A percentile compares a stretch with the other conserved stretches of the same genome.
phyloP scores from a whole-genome alignment of 495 filamentous ascomycete genomes.

The Cetradonia linearis region DNA sequence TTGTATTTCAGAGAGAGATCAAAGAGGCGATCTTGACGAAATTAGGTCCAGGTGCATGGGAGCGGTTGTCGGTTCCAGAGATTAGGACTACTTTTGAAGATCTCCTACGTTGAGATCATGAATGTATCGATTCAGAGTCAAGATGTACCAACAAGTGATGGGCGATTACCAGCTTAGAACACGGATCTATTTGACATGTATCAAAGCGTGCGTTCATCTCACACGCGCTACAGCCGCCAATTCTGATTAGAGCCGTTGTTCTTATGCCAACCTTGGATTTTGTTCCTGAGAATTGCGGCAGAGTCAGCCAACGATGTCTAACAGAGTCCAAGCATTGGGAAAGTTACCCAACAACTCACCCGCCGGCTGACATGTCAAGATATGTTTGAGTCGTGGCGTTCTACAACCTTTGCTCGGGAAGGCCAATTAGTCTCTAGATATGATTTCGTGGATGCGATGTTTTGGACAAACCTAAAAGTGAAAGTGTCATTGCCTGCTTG shows the following conservation, averaged over 20 bases:
- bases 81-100: neutral
- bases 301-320: too few relatives aligned
- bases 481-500: neutral
- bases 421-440: neutral
- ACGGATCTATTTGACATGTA: too few relatives aligned
- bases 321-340: too few relatives aligned
- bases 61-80: neutral
- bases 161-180: too few relatives aligned
- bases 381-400: neutral
- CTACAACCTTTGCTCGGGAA: neutral
- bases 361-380: neutral
- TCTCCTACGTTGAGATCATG: too few relatives aligned
- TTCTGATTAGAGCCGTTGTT: neutral
- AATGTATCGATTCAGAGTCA: too few relatives aligned
- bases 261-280: neutral
- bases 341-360: neutral
- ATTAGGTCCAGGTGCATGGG: neutral
- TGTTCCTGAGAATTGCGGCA: neutral
- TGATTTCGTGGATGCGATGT: neutral
- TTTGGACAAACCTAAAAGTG: neutral
- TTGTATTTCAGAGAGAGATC: neutral
- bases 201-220: too few relatives aligned
- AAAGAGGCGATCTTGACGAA: neutral
- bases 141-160: too few relatives aligned
- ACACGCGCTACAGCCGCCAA: neutral